Conservation (phyloP, 1,139 yeast genomes). For the Saccharomyces hybrid region DNA sequence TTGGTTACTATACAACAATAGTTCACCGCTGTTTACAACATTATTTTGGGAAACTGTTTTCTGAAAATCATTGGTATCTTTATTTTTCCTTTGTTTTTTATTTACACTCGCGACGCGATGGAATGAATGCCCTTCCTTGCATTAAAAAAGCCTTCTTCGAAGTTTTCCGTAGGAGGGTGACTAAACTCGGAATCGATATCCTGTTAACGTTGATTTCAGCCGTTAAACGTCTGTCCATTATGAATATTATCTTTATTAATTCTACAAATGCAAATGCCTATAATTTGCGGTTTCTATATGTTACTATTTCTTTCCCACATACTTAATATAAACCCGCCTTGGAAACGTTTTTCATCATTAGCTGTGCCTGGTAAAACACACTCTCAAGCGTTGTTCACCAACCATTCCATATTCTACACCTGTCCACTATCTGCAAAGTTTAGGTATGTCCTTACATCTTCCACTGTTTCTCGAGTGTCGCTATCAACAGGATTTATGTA, state of each 20-base stretch:
- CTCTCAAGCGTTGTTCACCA: background rate
- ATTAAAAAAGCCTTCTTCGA: background rate
- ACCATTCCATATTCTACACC: background rate
- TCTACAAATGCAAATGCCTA: background rate
- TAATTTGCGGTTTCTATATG: background rate
- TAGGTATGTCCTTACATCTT: constrained; percentile 16
- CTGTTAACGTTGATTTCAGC: background rate
- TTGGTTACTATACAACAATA: no score
- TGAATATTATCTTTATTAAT: background rate
- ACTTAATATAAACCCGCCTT: no score
- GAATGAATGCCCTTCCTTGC: background rate
- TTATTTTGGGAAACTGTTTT: no score
- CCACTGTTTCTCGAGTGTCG: constrained; percentile 10
- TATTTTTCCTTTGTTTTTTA: background rate
- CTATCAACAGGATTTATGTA: background rate
- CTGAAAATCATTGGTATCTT: no score
- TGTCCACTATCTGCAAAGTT: constrained; percentile 12
- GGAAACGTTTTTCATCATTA: no score
- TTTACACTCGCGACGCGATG: background rate
- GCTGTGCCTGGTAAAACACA: no score
- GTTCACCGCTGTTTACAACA: background rate
- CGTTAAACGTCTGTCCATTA: background rate
- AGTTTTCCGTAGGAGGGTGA: no score
- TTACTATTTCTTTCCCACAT: background rate
- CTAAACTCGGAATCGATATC: background rate